Base-by-base conservation (phyloP, 305 asterid genomes). In the Fraxinus baroniana region DNA sequence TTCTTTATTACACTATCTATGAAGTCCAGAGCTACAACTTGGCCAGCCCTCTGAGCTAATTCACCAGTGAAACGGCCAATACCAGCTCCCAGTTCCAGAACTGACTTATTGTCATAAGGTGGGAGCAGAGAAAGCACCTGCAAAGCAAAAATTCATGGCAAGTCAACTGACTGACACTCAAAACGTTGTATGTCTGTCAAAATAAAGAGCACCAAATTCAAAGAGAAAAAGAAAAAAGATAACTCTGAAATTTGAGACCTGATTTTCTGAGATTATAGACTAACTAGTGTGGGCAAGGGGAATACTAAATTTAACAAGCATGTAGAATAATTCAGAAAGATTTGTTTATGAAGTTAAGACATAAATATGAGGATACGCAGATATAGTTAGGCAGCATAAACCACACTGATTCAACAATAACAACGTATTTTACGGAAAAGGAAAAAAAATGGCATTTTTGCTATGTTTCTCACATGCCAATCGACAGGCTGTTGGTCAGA, bases 51-150 rank as follows among this genome's bases (percentile, higher is more conserved):
- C 78, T 88, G 84, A 66, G 97, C 99, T 80, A 97, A 78, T 85
- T 97, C 98, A 79, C 96, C 93, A 13, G 99, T 94, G 87, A 97
- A 97, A 79, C 99, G 98, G 80, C 99, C 99, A 87, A 97, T 94
- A 72, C 99, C 99, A 88, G 99, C 99, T 82, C 99, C 99, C 46
- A 97, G 93, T 90, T 97, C 99, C 80, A 97, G 90, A 78, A 97
- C 86, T 4, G 93, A 89, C 84, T 94, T 96, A 39, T 97, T 97
- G 78, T 92, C 98, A 41, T 89, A 91, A 37, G 94, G 87, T 8
- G 99, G 99, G 77, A 96, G 98, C 77, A 93, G 81, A 49, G 98
- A 91, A 39, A 96, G 90, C 81, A 96, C 98, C 99, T 96, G 74
- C 74, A 68, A 9, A 18, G 37, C 15, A 20, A 64, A 64, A 26